Base-by-base conservation (phyloP, 192 early-diverging fungal genomes). In the Entophlyctis helioformis region DNA sequence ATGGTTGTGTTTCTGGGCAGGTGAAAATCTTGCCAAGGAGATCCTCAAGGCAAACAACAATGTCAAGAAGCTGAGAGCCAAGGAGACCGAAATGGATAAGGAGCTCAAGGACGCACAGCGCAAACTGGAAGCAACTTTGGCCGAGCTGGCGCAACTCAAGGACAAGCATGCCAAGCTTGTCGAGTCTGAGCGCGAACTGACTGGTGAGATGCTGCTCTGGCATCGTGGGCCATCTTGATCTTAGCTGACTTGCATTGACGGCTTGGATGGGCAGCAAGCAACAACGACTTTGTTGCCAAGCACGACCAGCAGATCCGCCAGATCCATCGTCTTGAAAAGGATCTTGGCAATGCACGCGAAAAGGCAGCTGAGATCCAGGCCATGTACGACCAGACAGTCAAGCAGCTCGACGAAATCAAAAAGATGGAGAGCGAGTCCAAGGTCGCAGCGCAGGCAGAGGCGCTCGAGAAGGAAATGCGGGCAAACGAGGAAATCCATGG, bases 21-120 rank as follows among this genome's bases (percentile, higher is more conserved):
- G 87, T 13, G 85, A 88, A 49, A 62, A 75, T 36, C 70, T 86
- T 42, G 86, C 86, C 6, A 81, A 86, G 44, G 76, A 74, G 33
- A 86, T 88, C 51, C 64, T 88, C 33, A 70, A 70, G 44, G 48
- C 42, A 36, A 51, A 79, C 7, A 84, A 69, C 40, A 69, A 72
- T 0, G 78, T 85, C 56, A 91, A 91, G 51, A 72, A 76, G 39
- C 57, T 91, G 24, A 67, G 84, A 5, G 56, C 68, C 0, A 82
- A 87, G 50, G 71, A 67, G 53, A 63, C 60, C 20, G 78, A 76
- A 16, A 33, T 51, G 2, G 88, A 88, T 10, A 80, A 78, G 31
- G 48, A 60, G 42, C 13, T 56, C n/a, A 69, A 65, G 36, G 62
- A 59, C 2, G 42, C 53, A 6, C 28, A 18, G 16, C 36, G 39